phyloP scores from a whole-genome alignment of 2,329 filamentous ascomycete species.

The Cryphonectria parasitica region DNA sequence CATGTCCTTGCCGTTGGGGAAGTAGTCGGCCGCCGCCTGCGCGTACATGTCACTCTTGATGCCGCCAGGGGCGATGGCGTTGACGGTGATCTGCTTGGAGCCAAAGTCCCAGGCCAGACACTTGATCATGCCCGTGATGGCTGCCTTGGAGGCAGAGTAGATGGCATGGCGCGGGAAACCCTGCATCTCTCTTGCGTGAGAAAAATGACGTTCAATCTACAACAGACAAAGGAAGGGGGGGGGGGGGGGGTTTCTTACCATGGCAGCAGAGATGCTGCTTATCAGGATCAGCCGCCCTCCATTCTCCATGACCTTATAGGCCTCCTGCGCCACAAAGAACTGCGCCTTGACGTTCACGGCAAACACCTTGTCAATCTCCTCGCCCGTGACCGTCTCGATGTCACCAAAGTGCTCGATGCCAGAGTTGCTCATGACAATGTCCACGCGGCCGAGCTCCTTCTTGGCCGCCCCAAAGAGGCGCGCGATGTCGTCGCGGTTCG shows the following conservation, averaged over 20 bases:
- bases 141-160: conserved; percentile 21
- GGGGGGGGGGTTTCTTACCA: conserved; percentile 23
- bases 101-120: conserved; percentile 22
- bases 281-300: conserved; percentile 31
- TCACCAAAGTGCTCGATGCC: conserved; percentile 32
- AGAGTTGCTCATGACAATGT: conserved; percentile 37
- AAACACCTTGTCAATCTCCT: conserved; percentile 27
- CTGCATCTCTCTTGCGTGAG: neutral
- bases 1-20: conserved; percentile 21
- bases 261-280: conserved; percentile 29
- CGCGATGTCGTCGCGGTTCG: conserved; percentile 33
- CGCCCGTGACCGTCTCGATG: conserved; percentile 23
- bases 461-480: conserved; percentile 33
- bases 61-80: conserved; percentile 31
- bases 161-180: conserved; percentile 18
- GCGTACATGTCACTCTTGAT: conserved; percentile 27
- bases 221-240: too few relatives aligned
- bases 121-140: conserved; percentile 18
- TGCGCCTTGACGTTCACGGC: conserved; percentile 32
- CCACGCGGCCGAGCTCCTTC: conserved; percentile 33
- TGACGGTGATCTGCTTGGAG: conserved; percentile 32
- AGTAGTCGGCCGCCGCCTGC: conserved; percentile 23
- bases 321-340: conserved; percentile 27
- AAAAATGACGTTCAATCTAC: neutral
- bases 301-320: conserved; percentile 30